These are phyloP conservation scores for Fraxinus baroniana DNA, from an alignment of 305 asterid genomes.

Conservation along the genomic window DNA sequence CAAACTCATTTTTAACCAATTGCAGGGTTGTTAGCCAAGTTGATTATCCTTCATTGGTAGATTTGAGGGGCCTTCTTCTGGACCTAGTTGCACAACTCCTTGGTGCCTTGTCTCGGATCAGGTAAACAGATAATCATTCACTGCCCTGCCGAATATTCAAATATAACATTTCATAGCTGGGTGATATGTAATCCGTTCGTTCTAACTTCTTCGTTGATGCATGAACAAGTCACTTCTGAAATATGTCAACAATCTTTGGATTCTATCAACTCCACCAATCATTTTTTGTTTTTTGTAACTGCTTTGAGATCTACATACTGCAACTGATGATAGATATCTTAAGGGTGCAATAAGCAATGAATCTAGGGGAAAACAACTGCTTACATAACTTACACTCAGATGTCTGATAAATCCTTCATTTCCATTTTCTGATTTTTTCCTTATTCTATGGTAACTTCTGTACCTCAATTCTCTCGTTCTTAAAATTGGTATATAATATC, in stretches of 20 bases:
- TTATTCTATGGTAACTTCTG: neutral
- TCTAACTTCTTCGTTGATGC: conserved; percentile 5
- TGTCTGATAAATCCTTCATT: neutral
- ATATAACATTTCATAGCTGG: conserved; percentile 6
- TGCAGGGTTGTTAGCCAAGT: conserved; percentile 98
- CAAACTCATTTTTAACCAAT: conserved; percentile 24
- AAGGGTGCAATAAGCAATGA: conserved; percentile 6
- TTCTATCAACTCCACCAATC: neutral
- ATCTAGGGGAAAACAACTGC: neutral
- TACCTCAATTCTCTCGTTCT: neutral
- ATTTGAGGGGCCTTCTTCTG: conserved; percentile 96
- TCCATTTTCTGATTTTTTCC: neutral
- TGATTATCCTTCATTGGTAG: conserved; percentile 97
- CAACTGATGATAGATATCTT: conserved; percentile 20
- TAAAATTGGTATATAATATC: neutral
- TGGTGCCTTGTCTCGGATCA: conserved; percentile 95
- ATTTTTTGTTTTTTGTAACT: neutral
- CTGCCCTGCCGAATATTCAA: conserved; percentile 1
- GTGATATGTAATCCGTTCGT: neutral
- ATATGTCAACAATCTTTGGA: conserved; percentile 1
- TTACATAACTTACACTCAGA: conserved; percentile 8
- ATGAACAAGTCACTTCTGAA: conserved; percentile 6
- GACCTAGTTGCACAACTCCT: conserved; percentile 98
- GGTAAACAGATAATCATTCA: conserved; percentile 44
- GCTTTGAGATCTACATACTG: neutral